Evolutionary conservation across 1,284 basidiomycete genomes (phyloP), one percentile per base, ranked within the genome.

Genomic region (Kalmanozyma brasiliensis): DNA sequence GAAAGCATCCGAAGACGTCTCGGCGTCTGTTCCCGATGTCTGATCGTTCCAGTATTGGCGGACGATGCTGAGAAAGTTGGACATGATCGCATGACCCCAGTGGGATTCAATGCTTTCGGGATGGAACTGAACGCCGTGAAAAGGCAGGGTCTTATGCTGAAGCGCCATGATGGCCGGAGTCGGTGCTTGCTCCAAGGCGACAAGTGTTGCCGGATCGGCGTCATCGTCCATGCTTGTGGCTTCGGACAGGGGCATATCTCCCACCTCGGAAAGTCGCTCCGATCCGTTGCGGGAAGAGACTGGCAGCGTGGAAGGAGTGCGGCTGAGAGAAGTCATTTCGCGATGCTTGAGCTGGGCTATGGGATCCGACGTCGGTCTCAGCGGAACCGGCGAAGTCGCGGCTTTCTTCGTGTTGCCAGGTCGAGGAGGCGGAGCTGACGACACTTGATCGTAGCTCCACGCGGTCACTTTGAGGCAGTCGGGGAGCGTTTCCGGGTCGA

Each of bases 51-150:
- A 80, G 36, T 53, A 73, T 4, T 24, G 40, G 2, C 52, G 51
- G 5, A 69, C 72, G 5, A 71, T 52, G 17, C 46, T 41, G 23
- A 81, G 53, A 30, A 81, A 82, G 45, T 81, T 79, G 26, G 33
- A 26, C 60, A 82, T 60, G 26, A 82, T 67, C 8, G 20, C 44
- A 19, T 56, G 48, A 1, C 80, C 80, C 16, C 42, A 52, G 6
- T 30, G 33, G 11, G 73, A 76, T 23, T 78, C 76, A 42, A 82
- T 76, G 22, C 76, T 79, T 48, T 82, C 94, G 1, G 94, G 95
- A 81, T 98, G 95, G 77, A 96, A 98, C 80, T 98, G 94, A 2
- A 98, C 93, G 3, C 92, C 93, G 88, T 90, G 94, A 71, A 94
- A 91, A 0, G 94, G 80, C 3, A 67, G 38, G 1, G 60, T 51